Percentiles rank a stretch among this genome's conserved stretches.
Evolutionary conservation across 148 eudicot genomes (phyloP).

Genomic region (Selenicereus undatus): DNA sequence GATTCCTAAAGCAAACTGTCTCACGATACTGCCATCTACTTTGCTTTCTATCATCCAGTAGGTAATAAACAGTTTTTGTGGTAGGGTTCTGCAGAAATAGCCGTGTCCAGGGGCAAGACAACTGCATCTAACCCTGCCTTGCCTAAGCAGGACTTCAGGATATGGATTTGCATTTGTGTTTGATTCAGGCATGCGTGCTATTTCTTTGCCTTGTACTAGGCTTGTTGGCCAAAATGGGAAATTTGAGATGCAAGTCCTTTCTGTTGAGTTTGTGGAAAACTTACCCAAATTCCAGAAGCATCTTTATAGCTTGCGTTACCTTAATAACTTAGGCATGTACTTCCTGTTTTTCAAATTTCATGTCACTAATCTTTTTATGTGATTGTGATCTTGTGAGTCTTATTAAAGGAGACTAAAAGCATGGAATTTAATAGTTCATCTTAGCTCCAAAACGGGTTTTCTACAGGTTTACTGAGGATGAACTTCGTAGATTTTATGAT

Average conservation of each 20-base stretch:
- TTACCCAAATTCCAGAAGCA: background rate
- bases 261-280: background rate
- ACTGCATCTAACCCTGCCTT: background rate
- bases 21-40: no score
- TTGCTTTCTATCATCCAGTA: no score
- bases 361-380: background rate
- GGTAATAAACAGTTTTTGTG: background rate
- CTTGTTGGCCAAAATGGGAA: background rate
- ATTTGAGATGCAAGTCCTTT: background rate
- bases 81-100: background rate
- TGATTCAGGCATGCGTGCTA: background rate
- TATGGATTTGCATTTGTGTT: background rate
- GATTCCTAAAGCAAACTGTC: no score
- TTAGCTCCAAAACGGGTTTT: slow-evolving; percentile 11
- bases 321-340: no score
- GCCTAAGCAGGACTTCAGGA: background rate
- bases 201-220: background rate
- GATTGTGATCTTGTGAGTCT: background rate
- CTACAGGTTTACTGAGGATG: slow-evolving; percentile 53
- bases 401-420: background rate
- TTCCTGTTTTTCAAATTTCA: background rate
- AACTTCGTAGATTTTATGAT: slow-evolving; percentile 50
- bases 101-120: background rate
- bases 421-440: background rate
- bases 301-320: no score